Base-by-base conservation (phyloP, 345 rosid species). In the Pistacia vera region DNA sequence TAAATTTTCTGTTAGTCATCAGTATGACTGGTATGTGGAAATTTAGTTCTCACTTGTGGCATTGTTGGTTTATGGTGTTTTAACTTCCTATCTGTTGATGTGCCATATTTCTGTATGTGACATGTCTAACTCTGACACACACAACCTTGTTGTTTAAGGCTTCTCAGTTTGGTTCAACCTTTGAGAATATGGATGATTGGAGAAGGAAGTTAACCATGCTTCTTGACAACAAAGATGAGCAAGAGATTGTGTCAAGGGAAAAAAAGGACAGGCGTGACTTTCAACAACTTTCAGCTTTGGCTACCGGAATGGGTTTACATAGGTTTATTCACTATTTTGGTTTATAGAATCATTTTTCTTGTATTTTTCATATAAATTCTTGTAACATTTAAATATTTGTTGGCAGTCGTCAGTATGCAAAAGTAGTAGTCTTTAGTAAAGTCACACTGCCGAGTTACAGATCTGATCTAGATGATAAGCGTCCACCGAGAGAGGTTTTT, bases 401-500 rank as follows among this genome's bases (percentile, higher is more conserved):
- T 81, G 75, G 86, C 89, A 96, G 99, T 83, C 93, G 84, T 81
- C 99, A 92, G 75, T 96, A 91, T 78, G 68, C 88, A 16, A 93
- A 85, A 85, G 83, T 90, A 36, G 83, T 91, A 63, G 97, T 87
- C 82, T 83, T 96, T 73, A 96, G 99, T 71, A 96, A 96, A 83
- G 74, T 72, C 73, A 97, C 97, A 35, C 85, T 93, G 75, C 98
- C 98, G 9, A 96, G 92, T 85, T 96, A 96, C 81, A 86, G 99
- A 86, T 85, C 95, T 78, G 99, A 96, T 88, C 91, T 96, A 49
- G 99, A 96, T 86, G 92, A 89, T 72, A 92, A 79, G 77, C 97
- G 98, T 11, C 99, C 99, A 2, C 98, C 92, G 73, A 89, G 99
- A 90, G 97, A 96, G 99, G 99, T 93, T 82, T 1, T 58, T 28